Evolutionary conservation across 768 basidiomycete species (phyloP), one percentile per base, ranked within the genome.

Genomic region (Scleroderma citrinum): DNA sequence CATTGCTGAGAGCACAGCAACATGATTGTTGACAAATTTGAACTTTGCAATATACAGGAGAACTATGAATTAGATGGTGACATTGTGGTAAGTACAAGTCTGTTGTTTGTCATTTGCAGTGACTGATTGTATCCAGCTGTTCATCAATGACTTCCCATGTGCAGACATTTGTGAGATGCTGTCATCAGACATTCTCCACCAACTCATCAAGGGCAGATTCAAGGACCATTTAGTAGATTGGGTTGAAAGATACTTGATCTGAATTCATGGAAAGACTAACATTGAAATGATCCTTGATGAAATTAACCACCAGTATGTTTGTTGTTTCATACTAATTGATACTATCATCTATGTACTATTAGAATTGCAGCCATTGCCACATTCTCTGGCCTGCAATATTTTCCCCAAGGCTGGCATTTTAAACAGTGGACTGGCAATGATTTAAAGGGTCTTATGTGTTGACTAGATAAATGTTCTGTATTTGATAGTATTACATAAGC

Each of bases 121-220:
- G 14, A 42, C 40, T 42, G 11, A 42, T 17, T n/a, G 24, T 21
- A 29, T 19, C 12, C 24, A 42, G 40, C 24, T 13, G 7, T 42
- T 42, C 14, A 42, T 23, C 2, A 42, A 29, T n/a, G 16, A 29
- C 4, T 42, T 42, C 7, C 44, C 8, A 12, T n/a, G 8, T 34
- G 17, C 44, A 24, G 53, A 76, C 53, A 76, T 77, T 36, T 71
- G 68, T 49, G 0, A 17, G 0, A 64, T 49, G 20, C 48, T 76
- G 14, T 70, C 68, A 0, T 65, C 68, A 21, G 61, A 74, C 59
- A 40, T 75, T 17, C 68, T 76, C 14, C 75, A 78, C 50, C 73
- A 76, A 54, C 58, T 77, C 0, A 65, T 74, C 56, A 72, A 77
- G 52, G 75, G 76, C 0, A 46, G 73, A 0, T 71, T 75, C 63